These are phyloP conservation scores for Neltuma alba DNA, from an alignment of 306 rosid genomes.

Conservation along the genomic window DNA sequence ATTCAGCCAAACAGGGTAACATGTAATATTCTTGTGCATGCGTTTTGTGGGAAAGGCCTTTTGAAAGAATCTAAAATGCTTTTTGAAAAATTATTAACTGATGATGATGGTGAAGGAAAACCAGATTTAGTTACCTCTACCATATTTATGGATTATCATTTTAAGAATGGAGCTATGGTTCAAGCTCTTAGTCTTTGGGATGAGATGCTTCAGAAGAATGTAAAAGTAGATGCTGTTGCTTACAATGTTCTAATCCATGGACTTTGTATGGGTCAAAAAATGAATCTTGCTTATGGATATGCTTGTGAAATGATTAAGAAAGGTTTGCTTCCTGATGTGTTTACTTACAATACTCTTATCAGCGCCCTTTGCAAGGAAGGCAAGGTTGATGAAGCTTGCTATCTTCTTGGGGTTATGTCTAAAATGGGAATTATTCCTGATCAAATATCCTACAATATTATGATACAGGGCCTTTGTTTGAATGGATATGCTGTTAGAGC, in stretches of 20 bases:
- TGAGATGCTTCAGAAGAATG: slow-evolving; percentile 56
- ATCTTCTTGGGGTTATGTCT: slow-evolving; percentile 71
- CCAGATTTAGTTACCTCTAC: slow-evolving; percentile 65
- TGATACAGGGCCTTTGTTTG: slow-evolving; percentile 69
- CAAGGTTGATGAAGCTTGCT: slow-evolving; percentile 59
- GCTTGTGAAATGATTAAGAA: slow-evolving; percentile 82
- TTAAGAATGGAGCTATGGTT: slow-evolving; percentile 58
- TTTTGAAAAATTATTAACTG: slow-evolving; percentile 55
- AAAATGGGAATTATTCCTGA: slow-evolving; percentile 70
- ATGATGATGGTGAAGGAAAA: slow-evolving; percentile 37
- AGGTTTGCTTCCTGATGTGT: slow-evolving; percentile 73
- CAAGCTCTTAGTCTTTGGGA: slow-evolving; percentile 73
- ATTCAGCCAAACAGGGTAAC: slow-evolving; percentile 75
- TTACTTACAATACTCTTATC: slow-evolving; percentile 76
- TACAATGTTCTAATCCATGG: slow-evolving; percentile 88
- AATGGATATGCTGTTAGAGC: slow-evolving; percentile 61
- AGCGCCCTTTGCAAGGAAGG: slow-evolving; percentile 73
- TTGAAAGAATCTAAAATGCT: slow-evolving; percentile 57
- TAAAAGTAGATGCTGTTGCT: slow-evolving; percentile 62
- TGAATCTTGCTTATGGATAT: slow-evolving; percentile 58
- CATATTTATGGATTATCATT: slow-evolving; percentile 67
- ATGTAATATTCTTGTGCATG: slow-evolving; percentile 71
- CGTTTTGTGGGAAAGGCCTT: slow-evolving; percentile 74
- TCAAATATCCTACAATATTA: slow-evolving; percentile 58
- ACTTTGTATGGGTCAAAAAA: slow-evolving; percentile 57